Evolutionary conservation across 2,329 filamentous ascomycete species (phyloP).

Genomic region (Calonectria leucothoes): DNA sequence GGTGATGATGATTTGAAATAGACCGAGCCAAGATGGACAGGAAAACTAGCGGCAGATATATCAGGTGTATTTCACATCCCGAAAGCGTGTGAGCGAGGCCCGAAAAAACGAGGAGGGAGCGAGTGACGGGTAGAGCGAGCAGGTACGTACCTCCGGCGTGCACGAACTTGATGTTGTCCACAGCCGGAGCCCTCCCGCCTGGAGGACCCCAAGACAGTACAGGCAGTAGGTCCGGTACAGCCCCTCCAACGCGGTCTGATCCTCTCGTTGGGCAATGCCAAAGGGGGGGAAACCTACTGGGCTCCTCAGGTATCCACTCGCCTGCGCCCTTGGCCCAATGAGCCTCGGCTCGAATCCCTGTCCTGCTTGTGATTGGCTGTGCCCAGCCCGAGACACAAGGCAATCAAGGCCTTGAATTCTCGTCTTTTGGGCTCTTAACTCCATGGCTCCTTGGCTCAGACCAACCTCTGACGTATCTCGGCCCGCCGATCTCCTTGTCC

Average conservation of each 20-base stretch:
- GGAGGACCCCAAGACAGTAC: conserved; percentile 1
- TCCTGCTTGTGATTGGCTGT: neutral
- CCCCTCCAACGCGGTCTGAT: neutral
- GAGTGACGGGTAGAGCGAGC: conserved; percentile 6
- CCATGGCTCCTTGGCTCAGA: conserved; percentile 5
- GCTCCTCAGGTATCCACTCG: neutral
- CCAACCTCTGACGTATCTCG: conserved; percentile 39
- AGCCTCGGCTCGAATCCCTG: neutral
- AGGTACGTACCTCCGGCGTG: conserved; percentile 14
- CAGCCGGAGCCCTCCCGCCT: conserved; percentile 21
- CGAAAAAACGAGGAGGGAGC: conserved; percentile 18
- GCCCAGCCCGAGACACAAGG: neutral
- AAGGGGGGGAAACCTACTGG: neutral
- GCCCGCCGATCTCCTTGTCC: conserved; percentile 36
- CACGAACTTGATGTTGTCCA: conserved; percentile 13
- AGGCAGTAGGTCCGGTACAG: conserved; percentile 7
- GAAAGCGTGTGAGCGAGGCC: conserved; percentile 12
- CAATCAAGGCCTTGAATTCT: neutral
- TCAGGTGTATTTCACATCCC: conserved; percentile 2
- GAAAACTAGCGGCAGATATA: conserved; percentile 21
- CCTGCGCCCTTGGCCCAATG: neutral
- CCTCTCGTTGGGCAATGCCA: conserved; percentile 19
- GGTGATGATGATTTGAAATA: conserved; percentile 26
- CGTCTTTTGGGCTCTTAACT: neutral
- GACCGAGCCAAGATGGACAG: neutral